These are phyloP conservation scores for Solanum paucissectum DNA, from an alignment of 257 asterid genomes.

Conservation along the genomic window DNA sequence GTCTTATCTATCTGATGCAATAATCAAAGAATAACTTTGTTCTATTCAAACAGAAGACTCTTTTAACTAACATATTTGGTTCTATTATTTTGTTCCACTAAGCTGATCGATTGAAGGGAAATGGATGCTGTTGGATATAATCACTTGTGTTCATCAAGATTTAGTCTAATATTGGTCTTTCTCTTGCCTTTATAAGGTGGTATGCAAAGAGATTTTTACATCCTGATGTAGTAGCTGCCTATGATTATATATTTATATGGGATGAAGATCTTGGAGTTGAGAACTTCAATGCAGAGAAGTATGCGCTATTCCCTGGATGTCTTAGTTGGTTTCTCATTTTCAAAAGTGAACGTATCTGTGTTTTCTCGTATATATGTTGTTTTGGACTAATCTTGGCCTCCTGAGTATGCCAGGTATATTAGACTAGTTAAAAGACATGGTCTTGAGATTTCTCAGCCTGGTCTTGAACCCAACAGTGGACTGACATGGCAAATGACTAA, in stretches of 20 bases:
- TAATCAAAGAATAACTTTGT: not conserved
- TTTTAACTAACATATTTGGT: not conserved
- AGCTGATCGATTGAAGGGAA: not conserved
- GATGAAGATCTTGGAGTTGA: conserved; percentile 99
- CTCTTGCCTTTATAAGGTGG: conserved; percentile 51
- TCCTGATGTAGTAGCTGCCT: conserved; percentile 91
- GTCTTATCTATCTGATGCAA: not conserved
- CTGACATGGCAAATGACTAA: conserved; percentile 33
- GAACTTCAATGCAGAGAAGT: conserved; percentile 88
- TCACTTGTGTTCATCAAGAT: not conserved
- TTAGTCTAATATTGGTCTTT: not conserved
- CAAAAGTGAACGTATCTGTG: not conserved
- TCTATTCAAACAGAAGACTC: not conserved
- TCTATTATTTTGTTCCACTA: not conserved
- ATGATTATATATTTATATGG: conserved; percentile 96
- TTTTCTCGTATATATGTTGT: not conserved
- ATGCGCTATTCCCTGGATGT: not conserved
- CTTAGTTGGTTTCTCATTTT: not conserved
- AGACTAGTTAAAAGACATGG: conserved; percentile 41
- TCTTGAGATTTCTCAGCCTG: conserved; percentile 56
- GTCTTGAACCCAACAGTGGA: conserved; percentile 24
- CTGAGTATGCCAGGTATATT: conserved; percentile 33
- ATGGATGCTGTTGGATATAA: not conserved
- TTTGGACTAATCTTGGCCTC: not conserved
- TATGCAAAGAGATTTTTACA: conserved; percentile 97